phyloP scores from a whole-genome alignment of 768 basidiomycete genomes.

The Lentinula sp. region DNA sequence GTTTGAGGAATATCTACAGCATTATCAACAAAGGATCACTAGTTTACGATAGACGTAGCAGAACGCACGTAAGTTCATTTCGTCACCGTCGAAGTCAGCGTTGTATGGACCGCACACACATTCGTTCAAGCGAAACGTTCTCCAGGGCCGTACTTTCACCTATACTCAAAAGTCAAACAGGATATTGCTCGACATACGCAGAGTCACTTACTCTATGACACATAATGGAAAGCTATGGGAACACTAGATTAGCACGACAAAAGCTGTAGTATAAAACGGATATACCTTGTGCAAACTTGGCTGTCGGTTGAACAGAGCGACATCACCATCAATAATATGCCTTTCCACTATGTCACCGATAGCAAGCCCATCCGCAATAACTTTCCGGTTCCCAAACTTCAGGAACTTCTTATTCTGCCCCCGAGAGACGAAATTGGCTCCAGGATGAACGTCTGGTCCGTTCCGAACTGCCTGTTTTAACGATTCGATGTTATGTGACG shows the following conservation, averaged over 20 bases:
- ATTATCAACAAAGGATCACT: conserved; percentile 5
- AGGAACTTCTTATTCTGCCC: conserved; percentile 87
- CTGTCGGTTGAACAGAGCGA: conserved; percentile 97
- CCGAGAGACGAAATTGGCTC: conserved; percentile 88
- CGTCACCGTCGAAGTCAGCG: conserved; percentile 99
- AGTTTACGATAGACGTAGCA: neutral
- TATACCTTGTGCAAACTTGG: conserved; percentile 92
- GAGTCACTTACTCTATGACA: conserved; percentile 72
- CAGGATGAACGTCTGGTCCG: conserved; percentile 87
- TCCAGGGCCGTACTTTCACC: conserved; percentile 94
- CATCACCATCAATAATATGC: conserved; percentile 91
- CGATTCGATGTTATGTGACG: conserved; percentile 77
- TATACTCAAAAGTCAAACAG: conserved; percentile 14
- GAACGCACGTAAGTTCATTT: conserved; percentile 90
- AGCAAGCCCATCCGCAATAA: conserved; percentile 74
- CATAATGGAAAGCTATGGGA: conserved; percentile 89
- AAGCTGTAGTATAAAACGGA: neutral
- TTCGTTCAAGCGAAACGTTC: conserved; percentile 95
- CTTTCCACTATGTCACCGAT: conserved; percentile 93
- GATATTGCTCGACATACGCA: neutral
- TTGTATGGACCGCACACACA: conserved; percentile 99
- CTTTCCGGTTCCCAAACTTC: conserved; percentile 76
- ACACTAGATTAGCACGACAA: conserved; percentile 2
- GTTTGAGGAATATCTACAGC: conserved; percentile 92
- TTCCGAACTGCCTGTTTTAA: conserved; percentile 78